Evolutionary conservation across 208 protist species (phyloP), one percentile per base, ranked within the genome.

Genomic region (Wallacemonas sp.): DNA sequence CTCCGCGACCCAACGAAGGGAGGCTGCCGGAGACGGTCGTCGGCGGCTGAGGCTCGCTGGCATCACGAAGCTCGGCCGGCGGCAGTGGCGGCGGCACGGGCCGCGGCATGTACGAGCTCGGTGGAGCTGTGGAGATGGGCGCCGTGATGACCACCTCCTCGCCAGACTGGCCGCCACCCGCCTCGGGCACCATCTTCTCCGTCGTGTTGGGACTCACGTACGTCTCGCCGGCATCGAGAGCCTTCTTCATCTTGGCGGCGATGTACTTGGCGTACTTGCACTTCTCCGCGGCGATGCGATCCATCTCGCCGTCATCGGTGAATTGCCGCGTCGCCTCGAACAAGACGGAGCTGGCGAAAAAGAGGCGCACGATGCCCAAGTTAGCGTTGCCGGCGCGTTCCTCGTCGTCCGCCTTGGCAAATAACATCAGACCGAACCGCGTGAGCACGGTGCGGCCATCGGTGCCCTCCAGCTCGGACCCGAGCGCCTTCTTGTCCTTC

Each of bases 251-350:
- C 32, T 70, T 67, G 3, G 79, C 57, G 8, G 86, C 86, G 41
- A 82, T 89, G 69, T 89, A 92, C 48, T 92, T 89, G 1, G 89
- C 89, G 45, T 95, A 95, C 49, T 84, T 82, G 31, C 77, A 83
- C 67, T 90, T 90, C 57, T 91, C 72, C 23, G 69, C 72, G 8
- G 86, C 82, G 26, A 92, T 81, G 23, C 57, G 42, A 57, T 95
- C 84, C 63, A 93, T 65, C 65, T 52, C 67, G 5, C 81, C 85
- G 45, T 84, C 74, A 16, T 82, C 71, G 20, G 74, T 92, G 64
- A 93, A 95, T 72, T 92, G 86, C 63, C 36, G 82, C 55, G 89
- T 95, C 8, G 89, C 89, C 57, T 92, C 86, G 57, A 95, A 82
- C 2, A 95, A 65, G 12, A 92, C 22, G 0, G 86, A 70, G 20